Conservation (phyloP, 768 basidiomycete genomes). For the Russula earlei region DNA sequence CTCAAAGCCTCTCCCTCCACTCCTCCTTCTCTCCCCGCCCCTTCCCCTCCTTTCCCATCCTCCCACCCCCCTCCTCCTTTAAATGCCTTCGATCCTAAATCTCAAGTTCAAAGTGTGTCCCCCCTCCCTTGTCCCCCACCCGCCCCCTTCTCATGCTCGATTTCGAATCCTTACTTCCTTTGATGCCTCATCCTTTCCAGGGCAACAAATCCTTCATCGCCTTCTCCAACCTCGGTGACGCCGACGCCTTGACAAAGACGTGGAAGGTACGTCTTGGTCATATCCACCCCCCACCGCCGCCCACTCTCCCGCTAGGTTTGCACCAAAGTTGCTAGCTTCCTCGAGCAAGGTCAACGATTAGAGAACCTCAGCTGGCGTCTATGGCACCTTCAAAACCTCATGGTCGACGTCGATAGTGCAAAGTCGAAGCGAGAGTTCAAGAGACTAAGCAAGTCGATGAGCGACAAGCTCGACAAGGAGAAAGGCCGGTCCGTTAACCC, state of each 20-base stretch:
- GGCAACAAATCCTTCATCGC: conserved; percentile 95
- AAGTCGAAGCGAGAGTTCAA: conserved; percentile 85
- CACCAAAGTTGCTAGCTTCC: conserved; percentile 83
- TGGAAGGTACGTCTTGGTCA: conserved; percentile 60
- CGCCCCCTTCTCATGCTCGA: not conserved
- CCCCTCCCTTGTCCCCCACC: not conserved
- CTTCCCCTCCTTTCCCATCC: not conserved
- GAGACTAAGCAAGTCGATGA: conserved; percentile 81
- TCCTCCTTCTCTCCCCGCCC: not conserved
- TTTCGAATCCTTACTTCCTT: conserved; percentile 19
- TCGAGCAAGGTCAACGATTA: conserved; percentile 84
- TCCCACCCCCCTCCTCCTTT: conserved; percentile 8
- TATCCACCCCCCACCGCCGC: not conserved
- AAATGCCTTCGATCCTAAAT: conserved; percentile 76
- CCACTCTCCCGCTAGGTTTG: conserved; percentile 46
- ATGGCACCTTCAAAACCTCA: conserved; percentile 87
- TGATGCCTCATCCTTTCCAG: conserved; percentile 28
- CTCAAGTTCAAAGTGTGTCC: conserved; percentile 70
- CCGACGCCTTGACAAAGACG: conserved; percentile 78
- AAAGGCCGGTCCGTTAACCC: conserved; percentile 63
- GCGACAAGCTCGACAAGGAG: conserved; percentile 88
- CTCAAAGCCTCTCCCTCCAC: too few relatives aligned
- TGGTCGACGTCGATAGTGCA: conserved; percentile 86
- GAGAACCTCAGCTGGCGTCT: conserved; percentile 90
- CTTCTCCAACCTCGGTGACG: conserved; percentile 80